Evolutionary conservation across 768 basidiomycete genomes (phyloP), one percentile per base, ranked within the genome.

Genomic region (Lactarius hatsudake): DNA sequence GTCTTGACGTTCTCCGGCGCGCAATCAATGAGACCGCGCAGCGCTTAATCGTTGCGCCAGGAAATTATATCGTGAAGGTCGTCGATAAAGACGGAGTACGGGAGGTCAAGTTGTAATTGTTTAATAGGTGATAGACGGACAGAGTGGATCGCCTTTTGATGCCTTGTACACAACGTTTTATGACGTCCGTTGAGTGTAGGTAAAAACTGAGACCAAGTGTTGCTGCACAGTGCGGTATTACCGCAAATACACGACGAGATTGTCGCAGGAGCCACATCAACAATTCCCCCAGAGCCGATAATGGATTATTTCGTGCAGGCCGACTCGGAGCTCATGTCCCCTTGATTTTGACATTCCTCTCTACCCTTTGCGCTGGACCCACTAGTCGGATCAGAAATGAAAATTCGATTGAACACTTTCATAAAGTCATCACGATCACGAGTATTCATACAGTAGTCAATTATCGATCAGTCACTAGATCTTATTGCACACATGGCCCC

Each of bases 21-120:
- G 98, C 96, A 77, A 87, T 98, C 67, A 82, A 89, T 68, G 94
- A 98, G 78, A 91, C 96, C 2, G 78, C 93, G 45, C 91, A 92
- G 80, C 86, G 94, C 62, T 75, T 94, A 69, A 86, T 92, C 61
- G 87, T 96, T 65, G 86, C 86, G 69, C 87, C 91, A 1, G 89
- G 87, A 53, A 87, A 81, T 72, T 96, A 93, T 81, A 93, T 89
- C 76, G 88, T 96, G 71, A 94, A 94, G 76, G 81, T 97, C 15
- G 93, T 97, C 38, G 94, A 97, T 79, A 94, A 89, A 78, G 90
- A 96, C 74, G 96, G 96, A 60, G 82, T 92, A 30, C 83, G 93
- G 63, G 90, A 91, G 71, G 79, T 96, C 64, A 87, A 93, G 73
- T 74, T 96, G 71, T 68, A 64, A 60, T 55, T 45, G 40, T 63